Conservation (phyloP, 495 filamentous ascomycete genomes). For the Penicillium robsamsonii region DNA sequence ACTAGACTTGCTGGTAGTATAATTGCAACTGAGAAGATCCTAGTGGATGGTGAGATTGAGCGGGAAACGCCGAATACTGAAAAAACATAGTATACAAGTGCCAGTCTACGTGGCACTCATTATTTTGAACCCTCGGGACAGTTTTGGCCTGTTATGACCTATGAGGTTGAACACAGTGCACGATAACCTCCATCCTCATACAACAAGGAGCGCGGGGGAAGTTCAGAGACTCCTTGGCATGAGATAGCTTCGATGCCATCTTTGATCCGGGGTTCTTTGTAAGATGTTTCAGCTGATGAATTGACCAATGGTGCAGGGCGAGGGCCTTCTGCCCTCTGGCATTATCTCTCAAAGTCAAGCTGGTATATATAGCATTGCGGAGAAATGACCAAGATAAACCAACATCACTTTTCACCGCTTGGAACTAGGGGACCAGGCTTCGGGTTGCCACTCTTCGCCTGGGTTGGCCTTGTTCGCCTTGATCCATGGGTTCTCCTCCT, state of each 20-base stretch:
- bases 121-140: neutral
- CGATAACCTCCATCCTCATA: neutral
- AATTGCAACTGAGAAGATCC: neutral
- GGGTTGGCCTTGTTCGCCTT: conserved; percentile 44
- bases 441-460: conserved; percentile 74
- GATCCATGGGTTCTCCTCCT: conserved; percentile 62
- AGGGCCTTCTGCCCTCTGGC: neutral
- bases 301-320: neutral
- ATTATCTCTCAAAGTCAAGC: neutral
- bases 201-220: neutral
- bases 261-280: neutral
- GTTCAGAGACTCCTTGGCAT: neutral
- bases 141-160: neutral
- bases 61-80: neutral
- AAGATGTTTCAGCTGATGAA: neutral
- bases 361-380: neutral
- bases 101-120: neutral
- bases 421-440: conserved; percentile 58
- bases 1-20: neutral
- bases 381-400: neutral
- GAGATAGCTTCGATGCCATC: neutral
- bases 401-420: conserved; percentile 28
- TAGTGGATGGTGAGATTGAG: neutral
- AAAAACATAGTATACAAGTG: conserved; percentile 4
- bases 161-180: neutral